phyloP scores from a whole-genome alignment of 1,284 basidiomycete species.

The Peniophora sp. region DNA sequence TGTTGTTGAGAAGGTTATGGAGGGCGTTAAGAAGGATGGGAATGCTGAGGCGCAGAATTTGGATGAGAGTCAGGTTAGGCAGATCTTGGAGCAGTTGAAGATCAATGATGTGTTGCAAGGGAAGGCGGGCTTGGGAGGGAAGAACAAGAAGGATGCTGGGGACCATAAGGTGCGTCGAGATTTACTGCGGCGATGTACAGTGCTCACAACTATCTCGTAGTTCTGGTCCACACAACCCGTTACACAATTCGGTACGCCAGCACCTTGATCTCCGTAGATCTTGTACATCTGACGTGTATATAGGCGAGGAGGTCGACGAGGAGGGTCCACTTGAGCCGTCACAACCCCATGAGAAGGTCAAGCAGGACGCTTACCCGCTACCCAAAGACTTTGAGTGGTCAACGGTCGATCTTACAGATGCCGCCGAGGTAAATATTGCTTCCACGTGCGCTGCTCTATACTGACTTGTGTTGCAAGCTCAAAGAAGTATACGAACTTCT shows the following conservation, averaged over 20 bases:
- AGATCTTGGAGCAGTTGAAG: slow-evolving; percentile 60
- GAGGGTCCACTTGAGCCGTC: slow-evolving; percentile 91
- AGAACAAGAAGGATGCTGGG: slow-evolving; percentile 71
- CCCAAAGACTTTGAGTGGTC: slow-evolving; percentile 95
- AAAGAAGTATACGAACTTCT: slow-evolving; percentile 92
- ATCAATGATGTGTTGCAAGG: slow-evolving; percentile 69
- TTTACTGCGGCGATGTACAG: slow-evolving; percentile 1
- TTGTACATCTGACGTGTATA: neutral
- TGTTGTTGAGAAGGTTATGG: slow-evolving; percentile 50
- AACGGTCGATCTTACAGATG: slow-evolving; percentile 73
- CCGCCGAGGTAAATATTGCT: slow-evolving; percentile 49
- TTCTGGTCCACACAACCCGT: slow-evolving; percentile 98
- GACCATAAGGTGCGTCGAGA: slow-evolving; percentile 70
- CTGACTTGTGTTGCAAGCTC: slow-evolving; percentile 41
- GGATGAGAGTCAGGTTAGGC: slow-evolving; percentile 50
- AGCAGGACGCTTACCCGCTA: slow-evolving; percentile 81
- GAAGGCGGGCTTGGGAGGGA: slow-evolving; percentile 59
- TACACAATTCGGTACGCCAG: slow-evolving; percentile 62
- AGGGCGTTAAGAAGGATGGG: slow-evolving; percentile 50
- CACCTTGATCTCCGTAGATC: neutral
- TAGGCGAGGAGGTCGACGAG: slow-evolving; percentile 61
- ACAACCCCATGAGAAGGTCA: slow-evolving; percentile 71
- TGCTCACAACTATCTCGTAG: too few relatives aligned
- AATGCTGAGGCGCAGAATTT: slow-evolving; percentile 33
- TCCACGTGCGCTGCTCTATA: neutral